phyloP scores from a whole-genome alignment of 169 alveolate genomes.

The Eimeria zaria region DNA sequence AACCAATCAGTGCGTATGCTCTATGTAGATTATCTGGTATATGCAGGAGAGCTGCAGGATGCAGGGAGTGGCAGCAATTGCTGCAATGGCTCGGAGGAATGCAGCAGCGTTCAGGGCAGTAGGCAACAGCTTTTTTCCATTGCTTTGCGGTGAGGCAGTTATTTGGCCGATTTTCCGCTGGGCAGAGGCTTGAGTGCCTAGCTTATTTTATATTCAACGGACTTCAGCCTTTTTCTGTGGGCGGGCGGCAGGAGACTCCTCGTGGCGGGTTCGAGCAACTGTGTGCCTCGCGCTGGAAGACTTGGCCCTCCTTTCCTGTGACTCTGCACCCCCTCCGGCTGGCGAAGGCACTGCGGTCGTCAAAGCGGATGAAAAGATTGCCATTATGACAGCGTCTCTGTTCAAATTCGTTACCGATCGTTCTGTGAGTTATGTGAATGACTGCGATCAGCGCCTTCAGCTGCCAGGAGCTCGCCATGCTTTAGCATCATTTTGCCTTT shows the following conservation, averaged over 20 bases:
- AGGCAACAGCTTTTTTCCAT: slow-evolving; percentile 66
- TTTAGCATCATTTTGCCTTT: background rate
- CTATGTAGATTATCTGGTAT: background rate
- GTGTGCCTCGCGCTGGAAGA: slow-evolving; percentile 76
- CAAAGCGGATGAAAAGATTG: background rate
- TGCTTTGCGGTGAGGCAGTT: slow-evolving; percentile 63
- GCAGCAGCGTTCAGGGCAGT: slow-evolving; percentile 63
- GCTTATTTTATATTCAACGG: background rate
- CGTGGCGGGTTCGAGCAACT: slow-evolving; percentile 75
- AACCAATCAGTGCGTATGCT: background rate
- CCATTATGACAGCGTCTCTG: slow-evolving; percentile 23
- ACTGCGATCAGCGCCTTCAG: background rate
- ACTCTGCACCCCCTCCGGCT: background rate
- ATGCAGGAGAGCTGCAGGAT: slow-evolving; percentile 78
- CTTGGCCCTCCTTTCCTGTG: slow-evolving; percentile 14
- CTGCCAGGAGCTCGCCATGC: background rate
- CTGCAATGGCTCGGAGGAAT: slow-evolving; percentile 73
- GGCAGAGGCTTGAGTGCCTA: background rate
- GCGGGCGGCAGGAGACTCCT: slow-evolving; percentile 54
- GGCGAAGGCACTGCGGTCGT: background rate
- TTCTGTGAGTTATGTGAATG: slow-evolving; percentile 36
- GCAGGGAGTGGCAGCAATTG: slow-evolving; percentile 68
- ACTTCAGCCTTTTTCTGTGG: background rate
- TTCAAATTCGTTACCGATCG: slow-evolving; percentile 64
- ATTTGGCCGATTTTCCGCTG: background rate